Conservation (phyloP, 768 basidiomycete species). For the Ramaria rubella region DNA sequence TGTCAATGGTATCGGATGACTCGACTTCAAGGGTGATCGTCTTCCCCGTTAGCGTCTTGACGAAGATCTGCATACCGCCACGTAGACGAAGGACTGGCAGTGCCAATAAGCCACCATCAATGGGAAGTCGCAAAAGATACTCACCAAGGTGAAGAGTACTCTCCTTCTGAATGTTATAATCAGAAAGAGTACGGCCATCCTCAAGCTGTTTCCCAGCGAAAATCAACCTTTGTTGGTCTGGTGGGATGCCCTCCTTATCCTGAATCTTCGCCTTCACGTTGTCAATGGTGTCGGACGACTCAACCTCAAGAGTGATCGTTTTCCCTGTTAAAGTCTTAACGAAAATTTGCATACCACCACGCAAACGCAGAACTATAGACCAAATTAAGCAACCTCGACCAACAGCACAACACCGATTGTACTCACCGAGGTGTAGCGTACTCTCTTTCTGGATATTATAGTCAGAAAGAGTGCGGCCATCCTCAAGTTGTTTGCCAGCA, state of each 20-base stretch:
- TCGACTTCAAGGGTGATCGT: too few relatives aligned
- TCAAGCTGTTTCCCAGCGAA: constrained; percentile 77
- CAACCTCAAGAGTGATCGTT: constrained; percentile 72
- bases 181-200: constrained; percentile 70
- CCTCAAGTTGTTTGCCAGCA: constrained; percentile 91
- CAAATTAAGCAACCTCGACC: not conserved
- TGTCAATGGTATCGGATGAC: too few relatives aligned
- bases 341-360: constrained; percentile 67
- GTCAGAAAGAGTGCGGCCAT: constrained; percentile 67
- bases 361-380: constrained; percentile 50
- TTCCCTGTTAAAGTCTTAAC: constrained; percentile 70
- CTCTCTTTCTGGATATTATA: constrained; percentile 82
- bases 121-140: constrained; percentile 12
- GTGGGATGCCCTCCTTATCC: constrained; percentile 76
- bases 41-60: constrained; percentile 80
- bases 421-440: constrained; percentile 51
- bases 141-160: constrained; percentile 55
- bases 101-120: not conserved
- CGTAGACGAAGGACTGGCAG: constrained; percentile 33
- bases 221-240: constrained; percentile 73
- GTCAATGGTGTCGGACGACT: constrained; percentile 71
- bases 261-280: constrained; percentile 75
- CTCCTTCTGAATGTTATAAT: constrained; percentile 75
- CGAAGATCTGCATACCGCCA: constrained; percentile 83
- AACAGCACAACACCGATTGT: not conserved